Percentiles rank a stretch among this genome's conserved stretches.
phyloP scores from a whole-genome alignment of 2,329 filamentous ascomycete genomes.

The Colletotrichum gigasporum region DNA sequence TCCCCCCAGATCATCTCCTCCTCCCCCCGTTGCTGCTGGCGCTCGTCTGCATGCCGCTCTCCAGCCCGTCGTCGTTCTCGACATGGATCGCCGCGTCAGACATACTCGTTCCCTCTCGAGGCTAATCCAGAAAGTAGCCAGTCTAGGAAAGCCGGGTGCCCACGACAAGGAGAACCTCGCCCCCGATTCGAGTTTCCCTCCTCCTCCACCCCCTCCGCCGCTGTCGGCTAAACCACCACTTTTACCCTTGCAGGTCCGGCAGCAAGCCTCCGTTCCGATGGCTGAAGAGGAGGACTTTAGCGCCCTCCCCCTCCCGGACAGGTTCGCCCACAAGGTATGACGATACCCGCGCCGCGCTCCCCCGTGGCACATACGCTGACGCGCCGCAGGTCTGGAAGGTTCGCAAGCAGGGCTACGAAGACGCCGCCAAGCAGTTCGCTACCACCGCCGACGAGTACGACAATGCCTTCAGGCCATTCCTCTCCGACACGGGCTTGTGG shows the following conservation, averaged over 20 bases:
- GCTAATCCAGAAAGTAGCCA: constrained; percentile 27
- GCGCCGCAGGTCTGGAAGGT: constrained; percentile 86
- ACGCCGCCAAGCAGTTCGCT: constrained; percentile 87
- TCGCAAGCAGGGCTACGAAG: constrained; percentile 93
- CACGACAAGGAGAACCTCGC: constrained; percentile 15
- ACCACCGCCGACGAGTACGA: constrained; percentile 85
- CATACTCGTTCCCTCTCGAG: constrained; percentile 27
- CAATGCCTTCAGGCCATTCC: constrained; percentile 86
- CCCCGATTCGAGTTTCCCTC: not conserved
- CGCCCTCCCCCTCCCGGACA: constrained; percentile 79
- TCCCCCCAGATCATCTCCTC: not conserved
- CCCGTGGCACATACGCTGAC: constrained; percentile 19
- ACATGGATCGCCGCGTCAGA: constrained; percentile 20
- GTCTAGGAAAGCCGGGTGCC: constrained; percentile 15
- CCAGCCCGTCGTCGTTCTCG: not conserved
- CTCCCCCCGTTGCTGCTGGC: constrained; percentile 7
- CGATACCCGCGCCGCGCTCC: not conserved
- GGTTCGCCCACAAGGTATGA: constrained; percentile 82
- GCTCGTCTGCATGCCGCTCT: not conserved
- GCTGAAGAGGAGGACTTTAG: constrained; percentile 89
- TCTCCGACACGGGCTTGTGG: constrained; percentile 86
- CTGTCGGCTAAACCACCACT: not conserved
- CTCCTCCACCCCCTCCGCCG: not conserved
- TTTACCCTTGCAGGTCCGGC: not conserved
- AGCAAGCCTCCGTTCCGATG: constrained; percentile 58